Conservation (phyloP, 192 early-diverging fungal species). For the Coemansia interrupta region DNA sequence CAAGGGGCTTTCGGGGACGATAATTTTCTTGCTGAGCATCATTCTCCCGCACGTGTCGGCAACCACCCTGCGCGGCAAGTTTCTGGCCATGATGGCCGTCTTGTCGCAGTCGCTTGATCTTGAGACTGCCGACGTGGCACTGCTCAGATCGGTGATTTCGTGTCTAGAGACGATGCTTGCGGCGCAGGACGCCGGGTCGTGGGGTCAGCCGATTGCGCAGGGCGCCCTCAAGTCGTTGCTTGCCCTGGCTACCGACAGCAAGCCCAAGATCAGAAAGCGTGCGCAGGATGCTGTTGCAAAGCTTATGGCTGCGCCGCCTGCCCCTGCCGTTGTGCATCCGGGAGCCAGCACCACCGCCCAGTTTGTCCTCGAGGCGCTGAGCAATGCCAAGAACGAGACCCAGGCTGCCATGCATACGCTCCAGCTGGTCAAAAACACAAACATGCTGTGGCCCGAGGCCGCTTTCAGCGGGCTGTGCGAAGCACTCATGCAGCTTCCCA, state of each 20-base stretch:
- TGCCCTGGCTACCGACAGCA: conserved; percentile 70
- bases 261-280: conserved; percentile 86
- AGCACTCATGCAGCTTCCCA: conserved; percentile 72
- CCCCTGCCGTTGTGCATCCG: conserved; percentile 70
- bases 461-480: conserved; percentile 65
- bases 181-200: conserved; percentile 71
- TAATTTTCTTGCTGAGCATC: conserved; percentile 78
- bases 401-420: conserved; percentile 64
- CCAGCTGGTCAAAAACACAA: conserved; percentile 66
- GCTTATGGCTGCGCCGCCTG: conserved; percentile 70
- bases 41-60: conserved; percentile 64
- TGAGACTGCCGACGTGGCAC: conserved; percentile 73
- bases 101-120: conserved; percentile 55
- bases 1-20: conserved; percentile 56
- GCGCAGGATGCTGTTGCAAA: conserved; percentile 78
- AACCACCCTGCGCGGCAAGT: conserved; percentile 62
- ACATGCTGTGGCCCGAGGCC: conserved; percentile 57
- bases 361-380: conserved; percentile 59
- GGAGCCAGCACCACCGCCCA: conserved; percentile 61
- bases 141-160: conserved; percentile 70
- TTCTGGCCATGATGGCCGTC: conserved; percentile 60
- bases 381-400: conserved; percentile 54
- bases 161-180: conserved; percentile 77
- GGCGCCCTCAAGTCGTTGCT: conserved; percentile 72
- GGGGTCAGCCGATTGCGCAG: conserved; percentile 66